phyloP scores from a whole-genome alignment of 192 early-diverging fungal species.

The Linnemannia exigua region DNA sequence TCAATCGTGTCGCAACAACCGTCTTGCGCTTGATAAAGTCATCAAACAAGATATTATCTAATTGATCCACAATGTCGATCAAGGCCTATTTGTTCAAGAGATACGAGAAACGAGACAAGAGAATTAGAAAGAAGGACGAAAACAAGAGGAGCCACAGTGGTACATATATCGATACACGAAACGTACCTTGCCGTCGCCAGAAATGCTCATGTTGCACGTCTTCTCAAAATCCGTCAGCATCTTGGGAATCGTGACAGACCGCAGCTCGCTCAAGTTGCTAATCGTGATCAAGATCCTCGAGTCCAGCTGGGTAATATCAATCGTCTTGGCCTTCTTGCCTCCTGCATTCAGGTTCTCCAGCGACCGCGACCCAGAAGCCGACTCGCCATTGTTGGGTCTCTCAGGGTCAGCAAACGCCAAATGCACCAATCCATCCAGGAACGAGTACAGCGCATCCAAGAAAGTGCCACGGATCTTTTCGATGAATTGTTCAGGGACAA shows the following conservation, averaged over 20 bases:
- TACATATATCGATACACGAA: neutral
- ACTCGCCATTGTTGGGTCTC: constrained; percentile 29
- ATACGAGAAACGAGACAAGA: neutral
- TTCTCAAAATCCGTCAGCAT: constrained; percentile 78
- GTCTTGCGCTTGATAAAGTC: constrained; percentile 89
- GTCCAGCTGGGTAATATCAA: constrained; percentile 63
- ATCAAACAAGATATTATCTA: constrained; percentile 88
- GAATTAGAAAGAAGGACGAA: neutral
- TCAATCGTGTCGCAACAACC: constrained; percentile 74
- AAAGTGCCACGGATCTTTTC: constrained; percentile 74
- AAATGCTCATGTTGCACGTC: constrained; percentile 73
- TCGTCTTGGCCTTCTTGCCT: constrained; percentile 23
- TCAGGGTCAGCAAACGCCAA: constrained; percentile 69
- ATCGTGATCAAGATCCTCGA: constrained; percentile 84
- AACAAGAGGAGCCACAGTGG: neutral
- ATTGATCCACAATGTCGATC: constrained; percentile 77
- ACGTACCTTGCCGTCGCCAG: constrained; percentile 71
- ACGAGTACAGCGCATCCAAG: constrained; percentile 78
- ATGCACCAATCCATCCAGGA: constrained; percentile 87
- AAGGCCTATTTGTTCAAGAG: constrained; percentile 62
- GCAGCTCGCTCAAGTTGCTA: constrained; percentile 85
- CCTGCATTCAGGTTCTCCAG: constrained; percentile 1
- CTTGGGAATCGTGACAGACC: constrained; percentile 80
- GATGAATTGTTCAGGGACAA: constrained; percentile 66
- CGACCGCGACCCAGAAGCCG: constrained; percentile 35